Base-by-base conservation (phyloP, 169 alveolate species). In the Theileria sp. region DNA sequence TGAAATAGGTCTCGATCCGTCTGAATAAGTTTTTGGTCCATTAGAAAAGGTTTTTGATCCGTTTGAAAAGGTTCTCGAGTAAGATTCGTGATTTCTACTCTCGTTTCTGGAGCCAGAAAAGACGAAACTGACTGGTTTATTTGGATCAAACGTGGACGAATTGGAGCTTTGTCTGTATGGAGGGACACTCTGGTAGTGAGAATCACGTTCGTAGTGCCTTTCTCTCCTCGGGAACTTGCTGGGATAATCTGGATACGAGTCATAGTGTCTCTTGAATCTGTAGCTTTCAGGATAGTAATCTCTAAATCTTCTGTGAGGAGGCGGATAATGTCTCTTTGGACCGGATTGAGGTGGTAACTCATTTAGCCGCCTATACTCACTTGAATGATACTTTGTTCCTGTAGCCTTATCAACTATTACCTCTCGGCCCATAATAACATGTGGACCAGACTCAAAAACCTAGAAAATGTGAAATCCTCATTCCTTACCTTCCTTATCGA, bases 401-500 rank as follows among this genome's bases (percentile, higher is more conserved):
- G 92, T 86, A 36, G 94, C 94, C 0, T 87, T 72, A 50, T 89
- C 92, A 28, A 89, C 76, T 36, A 89, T 86, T n/a, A 89, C 89
- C 60, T 89, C 94, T 54, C 92, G 78, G 15, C 94, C 94, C 49
- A 86, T 72, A 19, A 89, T 82, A n/a, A 87, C 75, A 51, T 89
- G 94, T 21, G 92, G 75, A 8, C 81, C 54, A 8, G 85, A 77
- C 28, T 83, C 79, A 44, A 89, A 75, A 7, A 79, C 94, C 94
- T 89, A 60, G 32, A n/a, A 26, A 38, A n/a, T 5, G 15, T 62
- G 10, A 13, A 19, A 12, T 32, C 10, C 28, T 15, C 30, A 2
- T 25, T 0, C 15, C 80, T 23, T 12, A 89, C 94, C 76, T 71
- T 77, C 62, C 77, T 49, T 70, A 89, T 58, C 9, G 81, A 76